Evolutionary conservation across 2,329 filamentous ascomycete species (phyloP).

Genomic region (Fusarium chaquense): DNA sequence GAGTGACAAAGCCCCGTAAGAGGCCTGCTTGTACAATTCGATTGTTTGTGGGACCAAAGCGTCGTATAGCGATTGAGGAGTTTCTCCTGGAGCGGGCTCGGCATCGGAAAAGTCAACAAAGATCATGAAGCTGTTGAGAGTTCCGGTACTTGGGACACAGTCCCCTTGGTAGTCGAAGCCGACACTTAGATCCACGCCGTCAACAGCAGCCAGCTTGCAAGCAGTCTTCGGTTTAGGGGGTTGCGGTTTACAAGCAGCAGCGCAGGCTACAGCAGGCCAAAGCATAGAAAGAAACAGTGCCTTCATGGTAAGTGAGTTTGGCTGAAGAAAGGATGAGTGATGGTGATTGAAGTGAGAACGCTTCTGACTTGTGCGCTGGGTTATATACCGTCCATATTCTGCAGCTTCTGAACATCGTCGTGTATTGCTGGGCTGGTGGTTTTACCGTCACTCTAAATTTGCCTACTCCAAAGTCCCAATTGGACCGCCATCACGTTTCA

Average conservation of each 20-base stretch:
- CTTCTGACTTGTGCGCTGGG: background rate
- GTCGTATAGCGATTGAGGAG: slow-evolving; percentile 43
- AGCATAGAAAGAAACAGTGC: background rate
- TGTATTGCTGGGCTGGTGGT: background rate
- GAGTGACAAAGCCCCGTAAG: slow-evolving; percentile 38
- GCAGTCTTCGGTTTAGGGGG: background rate
- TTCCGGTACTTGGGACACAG: slow-evolving; percentile 52
- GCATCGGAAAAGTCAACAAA: slow-evolving; percentile 54
- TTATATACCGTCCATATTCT: background rate
- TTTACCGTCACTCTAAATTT: background rate
- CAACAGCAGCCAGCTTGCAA: slow-evolving; percentile 3
- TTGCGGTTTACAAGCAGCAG: background rate
- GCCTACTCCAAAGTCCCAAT: background rate
- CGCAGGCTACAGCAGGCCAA: slow-evolving; percentile 1
- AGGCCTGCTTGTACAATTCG: slow-evolving; percentile 47
- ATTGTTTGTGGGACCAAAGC: slow-evolving; percentile 29
- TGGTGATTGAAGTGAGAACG: background rate
- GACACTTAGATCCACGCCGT: background rate
- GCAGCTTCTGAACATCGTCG: background rate
- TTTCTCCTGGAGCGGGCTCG: slow-evolving; percentile 37
- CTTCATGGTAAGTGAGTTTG: background rate
- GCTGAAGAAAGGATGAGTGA: background rate
- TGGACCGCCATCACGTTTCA: background rate
- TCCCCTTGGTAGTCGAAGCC: slow-evolving; percentile 26
- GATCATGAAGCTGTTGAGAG: slow-evolving; percentile 51